Conservation (phyloP, 306 rosid genomes). For the Fragaria iinumae region DNA sequence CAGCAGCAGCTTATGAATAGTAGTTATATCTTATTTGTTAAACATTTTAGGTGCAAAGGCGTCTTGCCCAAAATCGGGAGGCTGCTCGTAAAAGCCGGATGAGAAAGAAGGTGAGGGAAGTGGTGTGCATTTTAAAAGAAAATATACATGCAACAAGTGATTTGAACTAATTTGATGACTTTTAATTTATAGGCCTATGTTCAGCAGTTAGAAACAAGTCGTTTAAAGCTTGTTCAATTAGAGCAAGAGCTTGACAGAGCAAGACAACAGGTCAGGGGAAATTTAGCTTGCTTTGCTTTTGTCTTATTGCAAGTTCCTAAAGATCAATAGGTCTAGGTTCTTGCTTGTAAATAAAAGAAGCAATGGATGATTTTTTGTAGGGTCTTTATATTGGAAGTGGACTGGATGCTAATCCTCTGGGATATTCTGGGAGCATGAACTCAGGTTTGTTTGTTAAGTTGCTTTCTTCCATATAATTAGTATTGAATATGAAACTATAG, state of each 20-base stretch:
- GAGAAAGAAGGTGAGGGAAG: conserved; percentile 71
- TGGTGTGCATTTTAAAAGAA: conserved; percentile 23
- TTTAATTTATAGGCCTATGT: conserved; percentile 67
- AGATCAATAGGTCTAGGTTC: conserved; percentile 3
- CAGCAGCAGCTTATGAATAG: neutral
- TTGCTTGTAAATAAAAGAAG: conserved; percentile 23
- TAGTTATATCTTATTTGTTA: conserved; percentile 19
- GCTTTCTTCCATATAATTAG: conserved; percentile 9
- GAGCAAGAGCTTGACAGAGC: conserved; percentile 78
- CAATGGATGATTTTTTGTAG: conserved; percentile 44
- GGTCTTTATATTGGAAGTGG: conserved; percentile 57
- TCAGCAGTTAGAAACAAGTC: conserved; percentile 88
- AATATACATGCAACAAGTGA: conserved; percentile 17
- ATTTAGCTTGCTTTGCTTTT: conserved; percentile 24
- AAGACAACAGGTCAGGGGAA: conserved; percentile 61
- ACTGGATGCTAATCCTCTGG: conserved; percentile 48
- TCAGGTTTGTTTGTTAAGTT: conserved; percentile 57
- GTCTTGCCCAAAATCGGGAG: conserved; percentile 97
- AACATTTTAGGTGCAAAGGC: conserved; percentile 72
- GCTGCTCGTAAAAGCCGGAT: conserved; percentile 98
- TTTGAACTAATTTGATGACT: conserved; percentile 26
- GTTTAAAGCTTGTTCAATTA: conserved; percentile 66
- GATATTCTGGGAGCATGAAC: conserved; percentile 50
- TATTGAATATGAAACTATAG: neutral
- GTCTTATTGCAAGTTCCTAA: conserved; percentile 19